A percentile compares a stretch with the other conserved stretches of the same genome.
Conservation (phyloP, 495 filamentous ascomycete species). For the Penicillium alfredii region DNA sequence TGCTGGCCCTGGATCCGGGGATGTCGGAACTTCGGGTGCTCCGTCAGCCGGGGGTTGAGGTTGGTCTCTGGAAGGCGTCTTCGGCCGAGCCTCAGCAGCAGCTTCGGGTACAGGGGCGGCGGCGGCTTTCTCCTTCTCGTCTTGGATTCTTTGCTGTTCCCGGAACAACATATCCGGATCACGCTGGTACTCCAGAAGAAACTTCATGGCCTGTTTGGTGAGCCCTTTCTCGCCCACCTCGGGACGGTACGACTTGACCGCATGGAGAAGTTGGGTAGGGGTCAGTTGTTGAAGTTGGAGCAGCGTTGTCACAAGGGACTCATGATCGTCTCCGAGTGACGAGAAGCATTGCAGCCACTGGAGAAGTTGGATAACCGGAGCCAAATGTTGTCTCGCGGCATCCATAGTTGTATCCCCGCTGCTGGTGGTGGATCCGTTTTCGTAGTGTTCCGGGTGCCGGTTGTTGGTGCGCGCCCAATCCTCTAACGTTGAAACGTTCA, state of each 20-base stretch:
- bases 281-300: conserved; percentile 80
- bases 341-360: conserved; percentile 99
- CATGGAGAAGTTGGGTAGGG: conserved; percentile 85
- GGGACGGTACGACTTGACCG: conserved; percentile 84
- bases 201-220: conserved; percentile 79
- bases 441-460: conserved; percentile 90
- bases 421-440: conserved; percentile 80
- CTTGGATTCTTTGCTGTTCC: conserved; percentile 33
- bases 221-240: conserved; percentile 95
- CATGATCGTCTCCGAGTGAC: conserved; percentile 85
- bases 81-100: conserved; percentile 33
- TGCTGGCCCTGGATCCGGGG: conserved; percentile 14
- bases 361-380: conserved; percentile 86
- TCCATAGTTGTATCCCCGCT: conserved; percentile 84
- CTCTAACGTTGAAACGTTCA: conserved; percentile 93
- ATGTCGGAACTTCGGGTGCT: conserved; percentile 21
- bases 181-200: conserved; percentile 72
- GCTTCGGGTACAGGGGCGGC: conserved; percentile 14
- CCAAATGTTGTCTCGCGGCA: conserved; percentile 73
- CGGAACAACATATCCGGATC: conserved; percentile 44
- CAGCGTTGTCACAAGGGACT: conserved; percentile 79
- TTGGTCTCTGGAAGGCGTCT: conserved; percentile 41
- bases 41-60: conserved; percentile 27
- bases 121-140: conserved; percentile 21
- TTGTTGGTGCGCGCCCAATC: conserved; percentile 96